phyloP scores from a whole-genome alignment of 345 rosid species.

The Salix brachista region DNA sequence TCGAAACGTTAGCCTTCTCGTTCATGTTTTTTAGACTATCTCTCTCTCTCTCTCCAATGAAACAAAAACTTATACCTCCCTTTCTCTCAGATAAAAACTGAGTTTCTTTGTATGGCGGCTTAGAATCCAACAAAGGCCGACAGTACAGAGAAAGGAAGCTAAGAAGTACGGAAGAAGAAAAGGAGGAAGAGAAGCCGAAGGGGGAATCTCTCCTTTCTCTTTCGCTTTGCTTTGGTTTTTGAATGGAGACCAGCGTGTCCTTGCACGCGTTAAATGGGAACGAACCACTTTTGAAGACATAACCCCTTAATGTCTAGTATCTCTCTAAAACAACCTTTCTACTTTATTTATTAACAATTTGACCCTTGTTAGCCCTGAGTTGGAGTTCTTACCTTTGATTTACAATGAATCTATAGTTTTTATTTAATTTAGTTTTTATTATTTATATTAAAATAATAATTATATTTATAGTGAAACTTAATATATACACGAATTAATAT shows the following conservation, averaged over 20 bases:
- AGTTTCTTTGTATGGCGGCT: background rate
- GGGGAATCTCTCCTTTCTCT: constrained; percentile 8
- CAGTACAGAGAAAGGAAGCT: constrained; percentile 9
- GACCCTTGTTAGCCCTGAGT: too few relatives aligned
- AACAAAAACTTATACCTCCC: too few relatives aligned
- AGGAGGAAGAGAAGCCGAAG: constrained; percentile 18
- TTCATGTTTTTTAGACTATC: constrained; percentile 37
- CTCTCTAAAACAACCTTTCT: too few relatives aligned
- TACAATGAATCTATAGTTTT: too few relatives aligned
- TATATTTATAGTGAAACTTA: too few relatives aligned
- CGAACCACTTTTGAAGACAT: too few relatives aligned
- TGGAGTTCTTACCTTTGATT: too few relatives aligned
- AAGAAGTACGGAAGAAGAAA: background rate
- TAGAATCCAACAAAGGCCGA: constrained; percentile 17
- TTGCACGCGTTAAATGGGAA: constrained; percentile 3
- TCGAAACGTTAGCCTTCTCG: constrained; percentile 59
- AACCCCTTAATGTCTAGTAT: too few relatives aligned
- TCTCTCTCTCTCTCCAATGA: constrained; percentile 1
- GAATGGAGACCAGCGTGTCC: constrained; percentile 21
- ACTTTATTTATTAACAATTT: too few relatives aligned
- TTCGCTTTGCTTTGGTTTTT: constrained; percentile 7
- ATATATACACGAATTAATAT: too few relatives aligned
- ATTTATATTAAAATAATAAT: too few relatives aligned
- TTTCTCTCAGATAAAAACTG: background rate
- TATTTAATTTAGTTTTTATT: too few relatives aligned